Evolutionary conservation across 129 eudicot genomes (phyloP).

Genomic region (Solidago caesia): DNA sequence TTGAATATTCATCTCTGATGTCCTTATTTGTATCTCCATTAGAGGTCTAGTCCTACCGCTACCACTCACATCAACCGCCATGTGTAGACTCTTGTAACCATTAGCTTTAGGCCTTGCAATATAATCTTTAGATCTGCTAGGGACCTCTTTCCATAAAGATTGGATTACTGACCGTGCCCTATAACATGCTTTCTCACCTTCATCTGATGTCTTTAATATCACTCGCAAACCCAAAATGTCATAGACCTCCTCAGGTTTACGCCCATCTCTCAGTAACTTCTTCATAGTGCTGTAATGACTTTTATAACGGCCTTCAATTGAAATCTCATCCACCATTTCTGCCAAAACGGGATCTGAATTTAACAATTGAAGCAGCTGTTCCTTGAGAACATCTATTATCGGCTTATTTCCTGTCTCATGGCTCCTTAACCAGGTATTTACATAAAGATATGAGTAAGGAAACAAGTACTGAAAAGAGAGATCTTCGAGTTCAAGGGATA

Average conservation of each 20-base stretch:
- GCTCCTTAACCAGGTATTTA: slow-evolving; percentile 82
- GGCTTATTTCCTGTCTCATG: slow-evolving; percentile 52
- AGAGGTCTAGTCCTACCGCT: slow-evolving; percentile 50
- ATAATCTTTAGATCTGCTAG: slow-evolving; percentile 79
- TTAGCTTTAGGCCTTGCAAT: slow-evolving; percentile 75
- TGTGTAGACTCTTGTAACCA: slow-evolving; percentile 89
- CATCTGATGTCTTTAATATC: slow-evolving; percentile 46
- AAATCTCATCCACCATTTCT: slow-evolving; percentile 60
- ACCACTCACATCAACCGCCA: slow-evolving; percentile 93
- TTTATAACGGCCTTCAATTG: slow-evolving; percentile 78
- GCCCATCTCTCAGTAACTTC: slow-evolving; percentile 89
- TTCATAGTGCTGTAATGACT: slow-evolving; percentile 99
- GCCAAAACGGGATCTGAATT: slow-evolving; percentile 51
- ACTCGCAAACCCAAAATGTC: slow-evolving; percentile 87
- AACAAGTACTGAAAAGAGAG: slow-evolving; percentile 77
- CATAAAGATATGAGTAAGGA: slow-evolving; percentile 84
- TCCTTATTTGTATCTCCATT: slow-evolving; percentile 93
- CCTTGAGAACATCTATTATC: slow-evolving; percentile 61
- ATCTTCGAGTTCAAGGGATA: slow-evolving; percentile 84
- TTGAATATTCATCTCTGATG: slow-evolving; percentile 72
- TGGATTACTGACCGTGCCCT: slow-evolving; percentile 59
- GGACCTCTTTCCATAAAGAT: slow-evolving; percentile 81
- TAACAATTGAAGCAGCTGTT: slow-evolving; percentile 54
- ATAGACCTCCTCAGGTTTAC: slow-evolving; percentile 87
- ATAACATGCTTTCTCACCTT: slow-evolving; percentile 64